Conservation (phyloP, 371 early-diverging fungal species). For the Polyrhizophydium stewartii region DNA sequence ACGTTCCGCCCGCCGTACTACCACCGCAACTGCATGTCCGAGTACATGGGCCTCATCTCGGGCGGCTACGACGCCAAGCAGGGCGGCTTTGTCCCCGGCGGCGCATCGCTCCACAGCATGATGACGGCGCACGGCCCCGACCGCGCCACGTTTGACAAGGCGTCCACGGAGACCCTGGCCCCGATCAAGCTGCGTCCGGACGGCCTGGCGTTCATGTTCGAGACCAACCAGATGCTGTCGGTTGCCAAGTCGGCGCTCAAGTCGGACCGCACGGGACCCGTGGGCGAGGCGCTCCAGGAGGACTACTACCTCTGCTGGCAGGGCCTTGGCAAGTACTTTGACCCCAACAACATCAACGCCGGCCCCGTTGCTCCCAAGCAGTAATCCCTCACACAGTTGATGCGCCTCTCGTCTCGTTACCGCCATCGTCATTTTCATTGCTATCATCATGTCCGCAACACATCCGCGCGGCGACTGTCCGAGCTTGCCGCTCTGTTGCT, state of each 20-base stretch:
- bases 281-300: conserved; percentile 23
- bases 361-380: neutral
- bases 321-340: conserved; percentile 32
- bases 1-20: conserved; percentile 88
- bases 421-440: no score
- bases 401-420: no score
- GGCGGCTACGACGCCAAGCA: conserved; percentile 94
- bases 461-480: no score
- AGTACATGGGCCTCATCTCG: conserved; percentile 94
- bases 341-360: conserved; percentile 4
- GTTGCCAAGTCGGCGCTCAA: conserved; percentile 82
- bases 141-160: conserved; percentile 73
- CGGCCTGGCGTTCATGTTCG: conserved; percentile 96
- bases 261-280: conserved; percentile 35
- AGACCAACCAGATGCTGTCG: conserved; percentile 75
- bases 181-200: conserved; percentile 69
- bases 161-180: conserved; percentile 63
- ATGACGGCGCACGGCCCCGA: conserved; percentile 97
- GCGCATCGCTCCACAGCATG: conserved; percentile 69
- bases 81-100: conserved; percentile 86
- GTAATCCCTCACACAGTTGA: no score
- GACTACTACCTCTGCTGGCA: conserved; percentile 41
- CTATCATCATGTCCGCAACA: no score
- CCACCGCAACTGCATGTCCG: conserved; percentile 87
- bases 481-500: no score